Evolutionary conservation across 495 filamentous ascomycete species (phyloP), one percentile per base, ranked within the genome.

Genomic region (Glutinoglossum americanum): DNA sequence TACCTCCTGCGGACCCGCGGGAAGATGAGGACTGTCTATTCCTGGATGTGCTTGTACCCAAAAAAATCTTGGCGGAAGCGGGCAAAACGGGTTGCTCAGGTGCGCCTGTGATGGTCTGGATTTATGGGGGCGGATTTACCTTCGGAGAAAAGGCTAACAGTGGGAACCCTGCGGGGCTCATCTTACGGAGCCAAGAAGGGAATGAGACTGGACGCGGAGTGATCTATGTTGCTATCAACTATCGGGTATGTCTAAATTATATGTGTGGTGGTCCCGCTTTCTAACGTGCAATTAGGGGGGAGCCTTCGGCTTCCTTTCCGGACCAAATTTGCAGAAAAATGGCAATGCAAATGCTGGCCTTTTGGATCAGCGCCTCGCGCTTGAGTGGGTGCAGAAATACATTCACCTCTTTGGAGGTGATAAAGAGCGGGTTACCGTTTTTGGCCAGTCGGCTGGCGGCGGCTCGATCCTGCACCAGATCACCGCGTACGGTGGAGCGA

Each of bases 401-500:
- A 67, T 68, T 54, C 33, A 56, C 7, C 56, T 61, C 28, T 68
- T 76, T 55, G 73, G 73, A 15, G 73, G 73, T n/a, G 69, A 74
- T 62, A 64, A 68, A 1, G 35, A 53, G 0, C 63, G 62, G 19
- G 69, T 72, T 19, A 73, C 71, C 1, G 58, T 73, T 39, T 63
- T 61, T 1, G 70, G 71, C 41, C 63, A 70, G 58, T 73, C 71
- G 7, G 64, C 68, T 19, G 75, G 75, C 7, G 73, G 62, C 6
- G 73, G 72, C 61, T 69, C 73, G 5, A 73, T 73, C n/a, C 72
- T 76, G 72, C 65, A 75, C 23, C 76, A 77, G 54, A 57, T 69
- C 19, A 72, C 75, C 67, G 73, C 74, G 3, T 77, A 73, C 62
- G 76, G 75, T 3, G 61, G 19, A 62, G 69, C 19, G 66, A 41